A percentile compares a stretch with the other conserved stretches of the same genome.
phyloP scores from a whole-genome alignment of 306 rosid species.

The Aeschynomene evenia region DNA sequence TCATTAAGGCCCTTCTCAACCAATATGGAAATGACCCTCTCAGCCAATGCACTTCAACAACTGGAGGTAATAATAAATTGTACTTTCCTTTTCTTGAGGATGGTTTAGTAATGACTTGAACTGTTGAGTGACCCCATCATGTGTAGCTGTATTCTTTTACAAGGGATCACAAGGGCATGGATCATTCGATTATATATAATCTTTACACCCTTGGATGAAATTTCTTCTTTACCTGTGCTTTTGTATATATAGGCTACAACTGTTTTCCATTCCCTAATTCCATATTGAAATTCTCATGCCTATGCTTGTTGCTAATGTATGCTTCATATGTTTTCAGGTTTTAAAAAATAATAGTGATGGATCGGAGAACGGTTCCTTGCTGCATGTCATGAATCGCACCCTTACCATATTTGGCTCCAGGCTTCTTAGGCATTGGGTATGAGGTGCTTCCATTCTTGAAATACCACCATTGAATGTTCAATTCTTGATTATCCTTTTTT shows the following conservation, averaged over 20 bases:
- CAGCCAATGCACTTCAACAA: constrained; percentile 89
- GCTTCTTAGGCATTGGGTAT: constrained; percentile 93
- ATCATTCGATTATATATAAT: not conserved
- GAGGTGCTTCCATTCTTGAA: constrained; percentile 19
- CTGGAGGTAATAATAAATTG: constrained; percentile 65
- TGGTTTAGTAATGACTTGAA: not conserved
- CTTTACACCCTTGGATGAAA: not conserved
- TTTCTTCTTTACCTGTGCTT: not conserved
- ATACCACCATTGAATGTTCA: constrained; percentile 16
- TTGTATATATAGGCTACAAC: constrained; percentile 22
- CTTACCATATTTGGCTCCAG: constrained; percentile 89
- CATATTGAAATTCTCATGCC: constrained; percentile 8
- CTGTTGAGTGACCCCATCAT: not conserved
- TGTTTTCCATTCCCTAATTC: constrained; percentile 10
- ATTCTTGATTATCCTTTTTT: not conserved
- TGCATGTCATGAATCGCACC: constrained; percentile 79
- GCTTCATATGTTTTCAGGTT: constrained; percentile 51
- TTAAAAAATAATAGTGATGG: constrained; percentile 81
- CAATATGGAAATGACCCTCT: constrained; percentile 78
- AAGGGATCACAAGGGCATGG: not conserved
- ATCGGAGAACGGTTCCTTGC: constrained; percentile 84
- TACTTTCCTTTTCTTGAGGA: constrained; percentile 17
- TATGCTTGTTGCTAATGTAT: constrained; percentile 18
- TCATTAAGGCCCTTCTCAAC: constrained; percentile 80
- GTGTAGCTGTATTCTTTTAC: constrained; percentile 5